A percentile compares a stretch with the other conserved stretches of the same genome.
These are phyloP conservation scores for Lodderomyces beijingensis DNA, from an alignment of 1,139 yeast genomes.

Conservation along the genomic window DNA sequence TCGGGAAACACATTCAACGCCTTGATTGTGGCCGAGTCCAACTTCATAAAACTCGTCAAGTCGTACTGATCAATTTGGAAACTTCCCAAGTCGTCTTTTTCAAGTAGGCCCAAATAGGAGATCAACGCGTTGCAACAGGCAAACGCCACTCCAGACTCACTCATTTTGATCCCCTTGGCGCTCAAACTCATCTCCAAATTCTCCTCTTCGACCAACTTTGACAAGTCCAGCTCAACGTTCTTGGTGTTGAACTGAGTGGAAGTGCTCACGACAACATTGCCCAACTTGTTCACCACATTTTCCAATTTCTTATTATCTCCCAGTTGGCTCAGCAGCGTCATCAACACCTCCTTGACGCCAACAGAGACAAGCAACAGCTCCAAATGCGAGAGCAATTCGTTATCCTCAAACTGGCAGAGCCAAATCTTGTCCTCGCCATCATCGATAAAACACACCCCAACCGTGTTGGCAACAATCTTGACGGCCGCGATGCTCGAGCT, in stretches of 20 bases:
- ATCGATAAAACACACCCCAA: slow-evolving; percentile 83
- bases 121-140: slow-evolving; percentile 61
- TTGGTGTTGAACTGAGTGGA: slow-evolving; percentile 53
- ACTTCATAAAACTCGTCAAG: slow-evolving; percentile 73
- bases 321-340: slow-evolving; percentile 47
- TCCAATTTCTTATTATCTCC: slow-evolving; percentile 54
- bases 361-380: slow-evolving; percentile 83
- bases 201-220: slow-evolving; percentile 51
- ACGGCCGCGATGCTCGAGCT: slow-evolving; percentile 75
- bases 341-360: slow-evolving; percentile 80
- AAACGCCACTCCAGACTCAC: slow-evolving; percentile 31
- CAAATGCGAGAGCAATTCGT: slow-evolving; percentile 78
- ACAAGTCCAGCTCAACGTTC: slow-evolving; percentile 72
- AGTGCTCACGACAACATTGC: slow-evolving; percentile 67
- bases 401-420: slow-evolving; percentile 77
- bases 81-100: slow-evolving; percentile 30
- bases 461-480: slow-evolving; percentile 47
- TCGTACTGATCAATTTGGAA: slow-evolving; percentile 63
- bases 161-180: slow-evolving; percentile 48
- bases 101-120: slow-evolving; percentile 57
- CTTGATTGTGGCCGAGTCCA: slow-evolving; percentile 84
- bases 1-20: slow-evolving; percentile 83
- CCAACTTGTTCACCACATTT: slow-evolving; percentile 63
- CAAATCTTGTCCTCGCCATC: slow-evolving; percentile 69
- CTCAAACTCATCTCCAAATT: slow-evolving; percentile 53